Evolutionary conservation across 1,284 basidiomycete species (phyloP).

Genomic region (Tylopilus sp.): DNA sequence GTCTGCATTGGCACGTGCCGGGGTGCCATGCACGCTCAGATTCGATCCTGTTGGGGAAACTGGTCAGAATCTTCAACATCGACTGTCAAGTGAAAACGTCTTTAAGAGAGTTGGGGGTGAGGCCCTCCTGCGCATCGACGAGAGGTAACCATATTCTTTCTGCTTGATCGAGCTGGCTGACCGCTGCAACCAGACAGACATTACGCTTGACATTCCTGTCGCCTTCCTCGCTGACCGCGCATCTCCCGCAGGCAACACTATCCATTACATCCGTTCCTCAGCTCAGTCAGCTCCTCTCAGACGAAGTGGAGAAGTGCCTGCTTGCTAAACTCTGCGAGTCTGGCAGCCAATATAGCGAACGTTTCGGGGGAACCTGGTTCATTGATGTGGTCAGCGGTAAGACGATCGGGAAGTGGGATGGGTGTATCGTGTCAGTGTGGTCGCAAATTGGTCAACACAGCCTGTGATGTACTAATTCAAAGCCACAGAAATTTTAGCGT

Average conservation of each 20-base stretch:
- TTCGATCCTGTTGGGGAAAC: conserved; percentile 64
- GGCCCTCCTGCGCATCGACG: conserved; percentile 61
- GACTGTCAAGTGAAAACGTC: conserved; percentile 29
- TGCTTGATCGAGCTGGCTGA: neutral
- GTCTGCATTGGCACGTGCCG: conserved; percentile 45
- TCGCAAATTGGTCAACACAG: conserved; percentile 3
- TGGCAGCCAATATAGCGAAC: conserved; percentile 52
- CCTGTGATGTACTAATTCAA: conserved; percentile 5
- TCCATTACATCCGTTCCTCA: conserved; percentile 68
- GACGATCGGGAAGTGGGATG: conserved; percentile 76
- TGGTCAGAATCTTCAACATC: conserved; percentile 46
- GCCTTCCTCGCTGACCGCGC: conserved; percentile 64
- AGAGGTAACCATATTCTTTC: conserved; percentile 41
- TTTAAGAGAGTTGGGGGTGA: conserved; percentile 55
- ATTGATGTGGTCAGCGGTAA: conserved; percentile 59
- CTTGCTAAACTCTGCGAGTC: conserved; percentile 62
- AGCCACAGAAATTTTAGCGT: conserved; percentile 57
- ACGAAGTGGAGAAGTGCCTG: conserved; percentile 66
- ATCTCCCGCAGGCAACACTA: conserved; percentile 70
- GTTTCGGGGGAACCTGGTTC: conserved; percentile 66
- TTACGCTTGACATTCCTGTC: conserved; percentile 67
- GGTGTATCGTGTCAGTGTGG: conserved; percentile 60
- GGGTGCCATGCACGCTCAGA: conserved; percentile 53
- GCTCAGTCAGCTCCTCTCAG: conserved; percentile 63
- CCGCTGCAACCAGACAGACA: conserved; percentile 47